phyloP scores from a whole-genome alignment of 2,329 filamentous ascomycete genomes.

The Trichoderma polysporum region DNA sequence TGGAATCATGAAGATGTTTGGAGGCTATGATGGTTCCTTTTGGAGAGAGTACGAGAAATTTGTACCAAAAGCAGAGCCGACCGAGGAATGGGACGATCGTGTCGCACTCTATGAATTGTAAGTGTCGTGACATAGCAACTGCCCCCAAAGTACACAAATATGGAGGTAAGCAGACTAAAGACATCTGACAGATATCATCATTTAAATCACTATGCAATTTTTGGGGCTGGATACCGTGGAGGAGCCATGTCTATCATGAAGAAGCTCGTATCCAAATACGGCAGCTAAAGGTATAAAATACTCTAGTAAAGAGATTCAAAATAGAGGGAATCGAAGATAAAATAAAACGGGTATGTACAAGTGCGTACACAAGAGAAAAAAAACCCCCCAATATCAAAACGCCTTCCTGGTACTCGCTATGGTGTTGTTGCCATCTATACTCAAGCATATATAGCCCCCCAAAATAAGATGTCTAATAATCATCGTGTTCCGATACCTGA shows the following conservation, averaged over 20 bases:
- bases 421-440: slow-evolving; percentile 20
- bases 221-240: slow-evolving; percentile 74
- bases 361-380: background rate
- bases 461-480: background rate
- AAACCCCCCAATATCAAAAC: slow-evolving; percentile 18
- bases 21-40: slow-evolving; percentile 73
- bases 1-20: slow-evolving; percentile 97
- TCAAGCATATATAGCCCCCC: background rate
- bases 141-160: background rate
- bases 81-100: slow-evolving; percentile 81
- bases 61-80: slow-evolving; percentile 77
- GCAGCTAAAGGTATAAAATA: slow-evolving; percentile 26
- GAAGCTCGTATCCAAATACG: slow-evolving; percentile 71
- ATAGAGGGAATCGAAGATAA: slow-evolving; percentile 16
- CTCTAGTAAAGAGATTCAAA: background rate
- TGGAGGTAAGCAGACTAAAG: slow-evolving; percentile 23
- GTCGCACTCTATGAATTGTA: slow-evolving; percentile 78
- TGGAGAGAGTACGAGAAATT: slow-evolving; percentile 74
- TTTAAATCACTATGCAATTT: slow-evolving; percentile 83
- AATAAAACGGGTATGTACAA: background rate
- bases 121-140: slow-evolving; percentile 37
- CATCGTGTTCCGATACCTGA: background rate
- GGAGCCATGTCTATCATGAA: slow-evolving; percentile 81
- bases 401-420: slow-evolving; percentile 20
- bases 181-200: slow-evolving; percentile 69